Evolutionary conservation across 2,329 filamentous ascomycete species (phyloP).

Genomic region (Trichoderma sp.): DNA sequence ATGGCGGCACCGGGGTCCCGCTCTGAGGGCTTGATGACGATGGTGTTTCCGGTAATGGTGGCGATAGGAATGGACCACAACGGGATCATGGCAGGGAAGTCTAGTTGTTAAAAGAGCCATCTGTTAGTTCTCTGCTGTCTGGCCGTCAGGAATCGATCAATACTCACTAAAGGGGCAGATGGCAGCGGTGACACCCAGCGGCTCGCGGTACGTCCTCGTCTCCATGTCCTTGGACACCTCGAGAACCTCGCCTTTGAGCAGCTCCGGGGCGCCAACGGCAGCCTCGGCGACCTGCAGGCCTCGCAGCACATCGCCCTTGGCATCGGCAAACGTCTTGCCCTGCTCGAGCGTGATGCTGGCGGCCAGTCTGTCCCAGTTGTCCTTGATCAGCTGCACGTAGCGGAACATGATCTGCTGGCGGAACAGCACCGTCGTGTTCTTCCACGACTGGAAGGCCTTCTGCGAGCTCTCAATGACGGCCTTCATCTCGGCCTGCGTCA

Average conservation of each 20-base stretch:
- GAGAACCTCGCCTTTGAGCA: constrained; percentile 78
- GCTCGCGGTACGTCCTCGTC: constrained; percentile 77
- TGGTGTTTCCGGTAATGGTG: constrained; percentile 77
- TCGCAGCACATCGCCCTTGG: constrained; percentile 75
- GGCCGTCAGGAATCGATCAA: not conserved
- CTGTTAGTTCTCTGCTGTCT: constrained; percentile 17
- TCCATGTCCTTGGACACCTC: constrained; percentile 91
- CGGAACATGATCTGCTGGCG: constrained; percentile 87
- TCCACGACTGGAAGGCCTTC: constrained; percentile 73
- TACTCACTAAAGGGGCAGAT: constrained; percentile 80
- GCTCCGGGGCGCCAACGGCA: constrained; percentile 73
- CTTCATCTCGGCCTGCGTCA: constrained; percentile 72
- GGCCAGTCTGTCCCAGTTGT: constrained; percentile 81
- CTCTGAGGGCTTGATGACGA: constrained; percentile 83
- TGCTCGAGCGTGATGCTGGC: constrained; percentile 85
- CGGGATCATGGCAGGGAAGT: constrained; percentile 90
- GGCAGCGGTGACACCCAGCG: constrained; percentile 74
- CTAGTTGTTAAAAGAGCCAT: constrained; percentile 37
- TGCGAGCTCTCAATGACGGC: constrained; percentile 72
- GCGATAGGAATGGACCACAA: constrained; percentile 88
- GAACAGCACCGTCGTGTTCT: constrained; percentile 65
- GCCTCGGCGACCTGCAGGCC: constrained; percentile 83
- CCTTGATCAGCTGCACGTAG: constrained; percentile 72
- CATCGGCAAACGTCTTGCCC: constrained; percentile 83
- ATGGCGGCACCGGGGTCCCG: constrained; percentile 80